Evolutionary conservation across 129 eudicot species (phyloP).

Genomic region (Arctium lappa): DNA sequence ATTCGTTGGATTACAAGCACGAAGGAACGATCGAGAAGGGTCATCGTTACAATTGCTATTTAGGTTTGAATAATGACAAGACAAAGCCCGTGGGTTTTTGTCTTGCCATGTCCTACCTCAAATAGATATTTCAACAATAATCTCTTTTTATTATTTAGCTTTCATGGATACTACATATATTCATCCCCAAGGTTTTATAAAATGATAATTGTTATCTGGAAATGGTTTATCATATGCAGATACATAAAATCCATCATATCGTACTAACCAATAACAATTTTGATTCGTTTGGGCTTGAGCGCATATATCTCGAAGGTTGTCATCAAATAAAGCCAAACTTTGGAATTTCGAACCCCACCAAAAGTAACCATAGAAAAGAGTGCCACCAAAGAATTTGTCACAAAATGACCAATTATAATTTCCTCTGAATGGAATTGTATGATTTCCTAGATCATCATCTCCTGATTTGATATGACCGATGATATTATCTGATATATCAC

Average conservation of each 20-base stretch:
- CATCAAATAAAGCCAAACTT: neutral
- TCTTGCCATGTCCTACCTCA: too few species aligned
- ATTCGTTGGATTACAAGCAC: too few species aligned
- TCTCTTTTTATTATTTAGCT: too few species aligned
- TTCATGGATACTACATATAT: too few species aligned
- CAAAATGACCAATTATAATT: constrained; percentile 18
- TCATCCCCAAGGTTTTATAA: too few species aligned
- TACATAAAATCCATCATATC: constrained; percentile 3
- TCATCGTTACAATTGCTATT: too few species aligned
- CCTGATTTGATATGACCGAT: constrained; percentile 21
- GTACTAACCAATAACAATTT: constrained; percentile 19
- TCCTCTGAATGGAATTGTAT: neutral
- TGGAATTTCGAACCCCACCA: constrained; percentile 22
- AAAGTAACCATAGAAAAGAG: constrained; percentile 17
- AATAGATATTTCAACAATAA: too few species aligned
- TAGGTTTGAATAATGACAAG: too few species aligned
- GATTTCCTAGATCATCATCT: constrained; percentile 22
- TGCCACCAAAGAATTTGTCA: neutral
- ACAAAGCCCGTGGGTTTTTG: too few species aligned
- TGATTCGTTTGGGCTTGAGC: neutral
- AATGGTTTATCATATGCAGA: neutral
- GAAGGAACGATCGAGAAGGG: too few species aligned
- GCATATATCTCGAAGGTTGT: neutral
- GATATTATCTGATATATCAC: neutral
- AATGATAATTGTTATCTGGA: too few species aligned